phyloP scores from a whole-genome alignment of 1,284 basidiomycete genomes.

The Tausonia pullulans region DNA sequence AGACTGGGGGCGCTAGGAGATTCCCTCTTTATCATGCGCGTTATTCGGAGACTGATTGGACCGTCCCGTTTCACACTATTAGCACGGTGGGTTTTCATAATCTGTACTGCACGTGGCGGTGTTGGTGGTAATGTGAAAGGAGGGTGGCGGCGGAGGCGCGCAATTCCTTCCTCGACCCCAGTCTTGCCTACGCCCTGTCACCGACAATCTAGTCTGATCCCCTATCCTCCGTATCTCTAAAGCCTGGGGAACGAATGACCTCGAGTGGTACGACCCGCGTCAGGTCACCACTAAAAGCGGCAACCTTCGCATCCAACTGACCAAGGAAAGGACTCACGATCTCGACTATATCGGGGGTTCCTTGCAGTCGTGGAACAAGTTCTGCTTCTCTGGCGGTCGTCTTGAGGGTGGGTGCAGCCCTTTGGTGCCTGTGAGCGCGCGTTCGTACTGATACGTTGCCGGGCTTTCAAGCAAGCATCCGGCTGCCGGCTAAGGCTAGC shows the following conservation, averaged over 20 bases:
- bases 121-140: not conserved
- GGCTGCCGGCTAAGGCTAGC: constrained; percentile 63
- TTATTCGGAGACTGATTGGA: not conserved
- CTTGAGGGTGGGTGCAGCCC: constrained; percentile 25
- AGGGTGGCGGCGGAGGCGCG: not conserved
- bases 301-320: constrained; percentile 65
- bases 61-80: not conserved
- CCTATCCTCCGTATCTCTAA: not conserved
- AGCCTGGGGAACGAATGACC: constrained; percentile 38
- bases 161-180: constrained; percentile 23
- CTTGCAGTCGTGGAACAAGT: constrained; percentile 76
- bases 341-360: constrained; percentile 62
- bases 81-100: not conserved
- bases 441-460: too few relatives aligned
- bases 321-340: constrained; percentile 52
- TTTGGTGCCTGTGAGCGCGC: too few relatives aligned
- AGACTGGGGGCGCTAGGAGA: too few relatives aligned
- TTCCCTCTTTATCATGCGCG: too few relatives aligned
- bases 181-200: not conserved
- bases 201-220: not conserved
- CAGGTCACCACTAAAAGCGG: constrained; percentile 69
- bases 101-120: too few relatives aligned
- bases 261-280: constrained; percentile 72
- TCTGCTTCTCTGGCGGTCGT: constrained; percentile 80
- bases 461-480: constrained; percentile 42